These are phyloP conservation scores for Peniophora sp. DNA, from an alignment of 1,284 basidiomycete species.

Conservation along the genomic window DNA sequence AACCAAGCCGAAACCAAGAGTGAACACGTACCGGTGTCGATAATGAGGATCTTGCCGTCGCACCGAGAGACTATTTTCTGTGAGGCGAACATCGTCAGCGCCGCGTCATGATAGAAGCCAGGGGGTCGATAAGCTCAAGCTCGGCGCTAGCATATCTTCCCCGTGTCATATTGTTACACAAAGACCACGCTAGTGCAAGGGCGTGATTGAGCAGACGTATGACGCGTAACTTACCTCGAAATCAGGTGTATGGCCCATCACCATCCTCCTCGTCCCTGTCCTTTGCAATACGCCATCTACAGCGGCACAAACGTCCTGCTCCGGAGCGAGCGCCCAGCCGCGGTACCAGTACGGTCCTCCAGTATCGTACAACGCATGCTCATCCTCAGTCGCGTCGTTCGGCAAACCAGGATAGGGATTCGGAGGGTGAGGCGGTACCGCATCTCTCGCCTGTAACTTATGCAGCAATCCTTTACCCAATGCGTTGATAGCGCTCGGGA, in stretches of 20 bases:
- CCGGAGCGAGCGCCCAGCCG: slow-evolving; percentile 75
- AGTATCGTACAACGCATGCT: slow-evolving; percentile 61
- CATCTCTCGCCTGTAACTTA: slow-evolving; percentile 50
- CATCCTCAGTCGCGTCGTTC: slow-evolving; percentile 50
- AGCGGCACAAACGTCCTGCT: slow-evolving; percentile 59
- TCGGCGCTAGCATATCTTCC: too few species aligned
- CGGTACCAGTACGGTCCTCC: slow-evolving; percentile 89
- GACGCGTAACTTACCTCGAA: slow-evolving; percentile 56
- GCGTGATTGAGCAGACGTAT: too few species aligned
- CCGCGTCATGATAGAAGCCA: background rate
- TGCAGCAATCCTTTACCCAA: slow-evolving; percentile 59
- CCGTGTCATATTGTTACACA: too few species aligned
- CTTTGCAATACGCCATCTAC: slow-evolving; percentile 64
- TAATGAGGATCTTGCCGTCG: slow-evolving; percentile 82
- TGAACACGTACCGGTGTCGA: slow-evolving; percentile 78
- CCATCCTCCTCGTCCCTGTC: slow-evolving; percentile 77
- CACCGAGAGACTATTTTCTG: slow-evolving; percentile 78
- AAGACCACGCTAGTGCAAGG: too few species aligned
- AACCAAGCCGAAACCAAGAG: slow-evolving; percentile 4
- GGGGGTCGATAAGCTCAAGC: slow-evolving; percentile 2
- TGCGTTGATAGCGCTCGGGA: slow-evolving; percentile 74
- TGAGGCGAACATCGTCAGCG: slow-evolving; percentile 2
- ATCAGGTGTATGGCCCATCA: slow-evolving; percentile 93
- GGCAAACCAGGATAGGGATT: slow-evolving; percentile 75
- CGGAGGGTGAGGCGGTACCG: slow-evolving; percentile 76